Evolutionary conservation across 139 green algal species (phyloP).

Genomic region (Coccomyxa sp.): DNA sequence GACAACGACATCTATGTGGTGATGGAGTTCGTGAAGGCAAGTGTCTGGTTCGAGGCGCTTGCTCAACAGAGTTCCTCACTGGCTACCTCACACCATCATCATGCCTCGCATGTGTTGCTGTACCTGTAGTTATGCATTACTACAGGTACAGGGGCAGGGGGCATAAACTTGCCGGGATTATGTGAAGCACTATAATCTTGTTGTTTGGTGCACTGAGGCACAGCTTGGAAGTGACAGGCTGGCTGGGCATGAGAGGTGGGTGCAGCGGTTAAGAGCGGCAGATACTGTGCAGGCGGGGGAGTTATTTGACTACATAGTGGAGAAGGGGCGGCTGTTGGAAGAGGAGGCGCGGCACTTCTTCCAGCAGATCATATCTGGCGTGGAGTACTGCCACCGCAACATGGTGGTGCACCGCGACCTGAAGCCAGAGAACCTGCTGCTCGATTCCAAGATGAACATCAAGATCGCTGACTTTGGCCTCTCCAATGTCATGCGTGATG

Average conservation of each 20-base stretch:
- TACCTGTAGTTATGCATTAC: not conserved
- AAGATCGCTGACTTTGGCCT: slow-evolving; percentile 98
- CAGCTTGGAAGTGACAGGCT: too few species aligned
- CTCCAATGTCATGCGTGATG: slow-evolving; percentile 97
- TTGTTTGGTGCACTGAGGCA: too few species aligned
- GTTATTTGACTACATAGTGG: slow-evolving; percentile 99
- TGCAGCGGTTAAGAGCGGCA: too few species aligned
- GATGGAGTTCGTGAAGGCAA: slow-evolving; percentile 96
- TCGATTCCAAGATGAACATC: slow-evolving; percentile 84
- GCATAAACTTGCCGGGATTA: too few species aligned
- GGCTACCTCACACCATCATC: not conserved
- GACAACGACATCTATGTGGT: slow-evolving; percentile 96
- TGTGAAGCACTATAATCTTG: too few species aligned
- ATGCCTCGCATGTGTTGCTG: not conserved
- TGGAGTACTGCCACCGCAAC: slow-evolving; percentile 98
- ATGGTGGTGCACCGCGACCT: slow-evolving; percentile 91
- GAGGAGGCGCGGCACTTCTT: slow-evolving; percentile 98
- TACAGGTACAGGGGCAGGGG: too few species aligned
- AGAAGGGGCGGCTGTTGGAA: slow-evolving; percentile 95
- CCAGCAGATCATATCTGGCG: slow-evolving; percentile 94
- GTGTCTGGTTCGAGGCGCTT: not conserved
- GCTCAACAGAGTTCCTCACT: not conserved
- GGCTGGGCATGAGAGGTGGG: too few species aligned
- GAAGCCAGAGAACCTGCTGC: slow-evolving; percentile 97
- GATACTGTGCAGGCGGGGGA: slow-evolving; percentile 69